These are phyloP conservation scores for Naegleria gruberi DNA, from an alignment of 208 protist species.

Conservation along the genomic window DNA sequence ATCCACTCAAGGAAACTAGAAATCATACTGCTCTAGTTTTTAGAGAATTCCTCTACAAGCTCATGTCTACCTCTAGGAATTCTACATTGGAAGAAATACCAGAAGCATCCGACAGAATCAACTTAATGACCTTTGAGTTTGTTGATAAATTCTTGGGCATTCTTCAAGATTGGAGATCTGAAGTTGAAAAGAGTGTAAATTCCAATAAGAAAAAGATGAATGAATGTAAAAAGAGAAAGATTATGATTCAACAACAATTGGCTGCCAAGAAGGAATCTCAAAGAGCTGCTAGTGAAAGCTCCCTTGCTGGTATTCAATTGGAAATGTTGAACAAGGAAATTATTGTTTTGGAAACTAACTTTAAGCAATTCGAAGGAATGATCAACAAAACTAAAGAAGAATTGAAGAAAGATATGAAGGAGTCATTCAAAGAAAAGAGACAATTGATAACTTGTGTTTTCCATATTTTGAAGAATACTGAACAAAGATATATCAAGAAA, in stretches of 20 bases:
- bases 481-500: neutral
- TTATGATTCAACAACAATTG: neutral
- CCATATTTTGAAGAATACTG: neutral
- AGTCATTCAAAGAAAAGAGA: neutral
- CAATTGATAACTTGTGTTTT: neutral
- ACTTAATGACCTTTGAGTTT: neutral
- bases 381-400: constrained; percentile 1
- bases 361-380: neutral
- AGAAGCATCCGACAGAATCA: neutral
- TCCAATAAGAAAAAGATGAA: neutral
- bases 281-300: neutral
- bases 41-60: neutral
- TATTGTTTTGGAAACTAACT: neutral
- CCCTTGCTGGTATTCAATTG: neutral
- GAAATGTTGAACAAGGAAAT: neutral
- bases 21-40: neutral
- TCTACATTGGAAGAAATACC: neutral
- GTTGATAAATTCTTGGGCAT: neutral
- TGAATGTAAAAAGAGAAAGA: neutral
- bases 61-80: neutral
- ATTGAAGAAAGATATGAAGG: neutral
- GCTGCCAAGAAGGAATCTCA: neutral
- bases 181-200: neutral
- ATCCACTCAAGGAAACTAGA: neutral
- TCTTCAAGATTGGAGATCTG: neutral